Conservation (phyloP, 176 grass and related monocot genomes). For the Carex scoparia region DNA sequence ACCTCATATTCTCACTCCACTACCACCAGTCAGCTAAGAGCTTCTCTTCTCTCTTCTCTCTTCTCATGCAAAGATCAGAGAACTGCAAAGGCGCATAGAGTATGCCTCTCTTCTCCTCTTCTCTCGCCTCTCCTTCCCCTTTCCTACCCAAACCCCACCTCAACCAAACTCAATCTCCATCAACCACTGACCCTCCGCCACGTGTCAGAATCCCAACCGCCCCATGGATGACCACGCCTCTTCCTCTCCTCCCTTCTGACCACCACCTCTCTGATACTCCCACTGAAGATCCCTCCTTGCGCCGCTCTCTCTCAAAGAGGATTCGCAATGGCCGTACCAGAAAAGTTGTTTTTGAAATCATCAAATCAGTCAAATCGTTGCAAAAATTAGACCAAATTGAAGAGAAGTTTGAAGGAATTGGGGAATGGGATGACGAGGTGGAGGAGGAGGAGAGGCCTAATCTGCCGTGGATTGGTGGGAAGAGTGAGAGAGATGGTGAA, state of each 20-base stretch:
- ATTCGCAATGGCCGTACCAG: conserved; percentile 21
- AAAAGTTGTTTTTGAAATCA: conserved; percentile 1
- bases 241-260: neutral
- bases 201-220: neutral
- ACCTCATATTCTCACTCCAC: no score
- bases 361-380: conserved; percentile 18
- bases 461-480: conserved; percentile 19
- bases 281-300: neutral
- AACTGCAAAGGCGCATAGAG: neutral
- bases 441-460: neutral
- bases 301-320: conserved; percentile 10
- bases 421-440: neutral
- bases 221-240: conserved; percentile 11
- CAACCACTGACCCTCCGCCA: neutral
- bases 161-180: neutral
- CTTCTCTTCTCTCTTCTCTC: neutral
- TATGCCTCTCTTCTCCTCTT: neutral
- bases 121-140: neutral
- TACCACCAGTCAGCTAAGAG: no score
- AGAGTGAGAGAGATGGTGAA: neutral
- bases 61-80: neutral
- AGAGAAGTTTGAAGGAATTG: neutral
- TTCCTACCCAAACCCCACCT: neutral
- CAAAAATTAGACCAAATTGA: neutral
- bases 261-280: neutral